Percentiles rank a stretch among this genome's conserved stretches.
These are phyloP conservation scores for Verbena officinalis DNA, from an alignment of 257 asterid species.

Conservation along the genomic window DNA sequence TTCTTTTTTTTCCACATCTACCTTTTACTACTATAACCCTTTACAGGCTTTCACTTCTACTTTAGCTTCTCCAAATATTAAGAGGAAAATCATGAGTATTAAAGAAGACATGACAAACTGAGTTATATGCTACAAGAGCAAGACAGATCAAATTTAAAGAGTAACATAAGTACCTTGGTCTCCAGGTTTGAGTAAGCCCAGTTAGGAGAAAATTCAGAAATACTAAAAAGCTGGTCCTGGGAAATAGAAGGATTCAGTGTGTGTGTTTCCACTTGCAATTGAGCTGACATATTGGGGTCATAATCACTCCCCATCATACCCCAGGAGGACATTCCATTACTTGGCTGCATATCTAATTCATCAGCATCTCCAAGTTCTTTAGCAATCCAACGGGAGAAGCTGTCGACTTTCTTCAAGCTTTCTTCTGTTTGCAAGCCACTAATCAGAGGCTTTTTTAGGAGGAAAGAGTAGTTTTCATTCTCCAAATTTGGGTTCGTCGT, in stretches of 20 bases:
- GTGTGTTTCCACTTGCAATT: conserved; percentile 63
- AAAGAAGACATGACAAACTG: neutral
- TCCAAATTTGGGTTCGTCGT: conserved; percentile 42
- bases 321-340: conserved; percentile 75
- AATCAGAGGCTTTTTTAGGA: conserved; percentile 59
- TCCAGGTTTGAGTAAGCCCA: conserved; percentile 71
- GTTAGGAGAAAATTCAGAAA: conserved; percentile 69
- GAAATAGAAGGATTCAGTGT: conserved; percentile 75
- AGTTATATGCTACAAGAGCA: conserved; percentile 7
- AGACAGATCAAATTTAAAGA: neutral
- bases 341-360: conserved; percentile 62
- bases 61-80: neutral
- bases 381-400: conserved; percentile 91
- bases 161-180: conserved; percentile 56
- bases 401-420: conserved; percentile 91
- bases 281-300: conserved; percentile 61
- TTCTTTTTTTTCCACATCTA: too few relatives aligned
- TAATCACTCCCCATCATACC: conserved; percentile 61
- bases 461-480: conserved; percentile 52
- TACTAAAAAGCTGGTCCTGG: conserved; percentile 83
- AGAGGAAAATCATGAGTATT: conserved; percentile 2
- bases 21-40: too few relatives aligned
- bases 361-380: conserved; percentile 81
- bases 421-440: conserved; percentile 62
- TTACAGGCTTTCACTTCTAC: too few relatives aligned